phyloP scores from a whole-genome alignment of 176 grass and related monocot genomes.

The Rhynchospora breviuscula region DNA sequence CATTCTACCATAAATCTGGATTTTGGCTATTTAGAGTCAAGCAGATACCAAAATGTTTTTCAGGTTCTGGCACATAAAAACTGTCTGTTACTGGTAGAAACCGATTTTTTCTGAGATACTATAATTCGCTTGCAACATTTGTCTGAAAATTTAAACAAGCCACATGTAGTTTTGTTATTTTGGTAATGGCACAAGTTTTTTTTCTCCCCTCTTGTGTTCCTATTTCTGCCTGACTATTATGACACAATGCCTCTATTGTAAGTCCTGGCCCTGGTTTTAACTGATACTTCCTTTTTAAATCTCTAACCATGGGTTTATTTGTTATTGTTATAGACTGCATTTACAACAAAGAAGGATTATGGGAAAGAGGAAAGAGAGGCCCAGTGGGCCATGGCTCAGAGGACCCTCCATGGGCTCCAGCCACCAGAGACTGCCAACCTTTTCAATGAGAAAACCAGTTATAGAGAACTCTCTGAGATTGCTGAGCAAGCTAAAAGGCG shows the following conservation, averaged over 20 bases:
- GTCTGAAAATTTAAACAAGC: not conserved
- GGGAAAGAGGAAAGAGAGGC: conserved; percentile 79
- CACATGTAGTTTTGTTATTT: not conserved
- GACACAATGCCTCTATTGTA: not conserved
- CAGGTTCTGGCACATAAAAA: not conserved
- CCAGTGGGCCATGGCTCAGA: conserved; percentile 89
- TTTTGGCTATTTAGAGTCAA: not conserved
- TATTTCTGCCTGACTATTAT: not conserved
- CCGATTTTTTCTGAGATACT: not conserved
- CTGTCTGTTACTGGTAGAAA: not conserved
- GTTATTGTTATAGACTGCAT: conserved; percentile 41
- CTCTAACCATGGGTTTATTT: not conserved
- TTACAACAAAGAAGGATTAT: conserved; percentile 92
- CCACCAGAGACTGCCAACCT: conserved; percentile 25
- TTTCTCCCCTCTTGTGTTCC: not conserved
- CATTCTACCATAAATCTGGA: not conserved
- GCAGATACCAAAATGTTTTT: not conserved
- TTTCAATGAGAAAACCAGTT: conserved; percentile 47
- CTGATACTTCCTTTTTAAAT: not conserved
- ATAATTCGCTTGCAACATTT: not conserved
- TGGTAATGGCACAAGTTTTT: not conserved
- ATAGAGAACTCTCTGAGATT: conserved; percentile 80
- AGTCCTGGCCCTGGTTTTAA: not conserved
- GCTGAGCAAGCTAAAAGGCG: conserved; percentile 94
- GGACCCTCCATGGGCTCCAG: conserved; percentile 79